Base-by-base conservation (phyloP, 148 eudicot species). In the Cornus florida region DNA sequence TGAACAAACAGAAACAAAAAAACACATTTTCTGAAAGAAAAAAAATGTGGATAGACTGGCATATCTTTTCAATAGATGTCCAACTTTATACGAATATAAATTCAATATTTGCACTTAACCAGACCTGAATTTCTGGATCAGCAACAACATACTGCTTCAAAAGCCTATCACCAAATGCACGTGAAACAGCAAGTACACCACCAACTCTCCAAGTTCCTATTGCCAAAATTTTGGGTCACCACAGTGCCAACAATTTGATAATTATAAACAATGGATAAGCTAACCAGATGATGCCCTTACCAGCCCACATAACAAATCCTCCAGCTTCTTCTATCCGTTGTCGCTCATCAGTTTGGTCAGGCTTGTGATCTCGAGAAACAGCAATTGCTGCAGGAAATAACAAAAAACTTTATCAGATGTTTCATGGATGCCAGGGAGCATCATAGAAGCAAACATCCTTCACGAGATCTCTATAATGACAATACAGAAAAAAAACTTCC, bases 281-380 rank as follows among this genome's bases (percentile, higher is more conserved):
- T 13, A 70, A 73, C 43, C 65, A 50, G 62, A 74, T n/a, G 32
- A 82, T 67, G 10, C 38, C 31, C 57, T 74, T 83, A 28, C 98
- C 97, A 73, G 99, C 99, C 99, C 99, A 95, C 99, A 95, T 91
- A 64, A 95, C 99, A 89, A 95, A 95, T 22, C 99, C 99, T 72
- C 98, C 98, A 75, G 99, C 99, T 79, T 95, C 92, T 87, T 95
- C 99, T 85, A 95, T 95, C 71, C 99, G 83, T 76, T 92, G 92
- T 43, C 99, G 83, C 83, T 95, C 99, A 83, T 95, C 99, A 83
- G 92, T 93, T 89, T 95, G 99, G 81, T 95, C 99, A 46, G 99
- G 99, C 85, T 95, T 95, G 88, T 95, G 99, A 83, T 95, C 99
- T 78, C 99, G 94, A 77, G 97, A 93, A 82, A 93, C 99, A 86